Conservation (phyloP, 805 yeast genomes). For the Ogataea pini region DNA sequence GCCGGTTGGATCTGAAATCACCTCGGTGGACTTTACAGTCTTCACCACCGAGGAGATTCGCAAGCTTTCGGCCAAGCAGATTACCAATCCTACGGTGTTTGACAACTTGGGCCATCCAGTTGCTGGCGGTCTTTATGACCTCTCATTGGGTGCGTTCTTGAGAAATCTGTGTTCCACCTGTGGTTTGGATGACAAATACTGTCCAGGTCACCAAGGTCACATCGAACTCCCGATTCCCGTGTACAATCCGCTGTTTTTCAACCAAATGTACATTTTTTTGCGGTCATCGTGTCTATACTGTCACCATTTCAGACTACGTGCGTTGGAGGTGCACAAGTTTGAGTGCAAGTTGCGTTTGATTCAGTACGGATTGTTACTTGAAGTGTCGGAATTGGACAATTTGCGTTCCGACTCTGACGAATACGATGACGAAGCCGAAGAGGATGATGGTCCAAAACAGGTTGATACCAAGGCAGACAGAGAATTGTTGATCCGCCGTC, state of each 20-base stretch:
- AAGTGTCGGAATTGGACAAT: constrained; percentile 71
- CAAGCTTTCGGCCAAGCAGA: constrained; percentile 88
- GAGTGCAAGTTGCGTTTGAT: constrained; percentile 77
- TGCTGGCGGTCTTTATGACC: constrained; percentile 89
- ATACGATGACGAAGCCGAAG: constrained; percentile 47
- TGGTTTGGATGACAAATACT: constrained; percentile 88
- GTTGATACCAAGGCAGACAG: constrained; percentile 25
- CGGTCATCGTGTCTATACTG: constrained; percentile 89
- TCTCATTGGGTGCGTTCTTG: constrained; percentile 92
- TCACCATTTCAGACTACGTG: constrained; percentile 74
- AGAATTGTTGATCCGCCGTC: constrained; percentile 60
- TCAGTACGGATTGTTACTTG: constrained; percentile 86
- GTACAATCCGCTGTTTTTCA: constrained; percentile 92
- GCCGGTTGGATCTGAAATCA: constrained; percentile 94
- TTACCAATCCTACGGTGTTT: constrained; percentile 92
- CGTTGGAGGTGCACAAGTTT: constrained; percentile 69
- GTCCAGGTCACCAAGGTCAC: constrained; percentile 99
- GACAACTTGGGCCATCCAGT: constrained; percentile 97
- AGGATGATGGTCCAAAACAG: constrained; percentile 41
- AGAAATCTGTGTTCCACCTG: constrained; percentile 91
- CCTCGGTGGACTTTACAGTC: constrained; percentile 89
- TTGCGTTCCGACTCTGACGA: constrained; percentile 44
- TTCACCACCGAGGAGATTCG: constrained; percentile 80
- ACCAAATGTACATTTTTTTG: constrained; percentile 81
- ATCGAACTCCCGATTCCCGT: constrained; percentile 95